Base-by-base conservation (phyloP, 2,329 filamentous ascomycete species). In the Didymella lethalis region DNA sequence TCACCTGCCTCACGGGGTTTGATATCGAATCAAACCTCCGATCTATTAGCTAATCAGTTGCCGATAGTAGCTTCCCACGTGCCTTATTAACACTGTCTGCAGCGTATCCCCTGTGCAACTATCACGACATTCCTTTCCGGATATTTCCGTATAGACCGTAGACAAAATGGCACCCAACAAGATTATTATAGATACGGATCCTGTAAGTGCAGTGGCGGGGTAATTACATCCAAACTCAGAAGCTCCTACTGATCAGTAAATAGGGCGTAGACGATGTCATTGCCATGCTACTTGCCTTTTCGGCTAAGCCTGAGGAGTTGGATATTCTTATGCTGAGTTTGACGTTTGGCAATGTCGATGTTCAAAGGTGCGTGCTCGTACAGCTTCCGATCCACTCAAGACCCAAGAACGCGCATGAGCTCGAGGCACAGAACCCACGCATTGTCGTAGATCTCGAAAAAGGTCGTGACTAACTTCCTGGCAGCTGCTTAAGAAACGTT, bases 141-240 rank as follows among this genome's bases (percentile, higher is more conserved):
- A 31, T 40, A 36, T 44, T 38, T 20, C 46, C 1, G 34, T 45
- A 45, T 45, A 32, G 34, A 48, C 47, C 40, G 26, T 34, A 55
- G 31, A 49, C 29, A 75, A 49, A 12, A 82, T 82, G 79, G 72
- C 78, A 2, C 76, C 78, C 4, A 78, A 78, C 47, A 80, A 90
- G 71, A 89, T 99, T 67, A 97, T 99, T 70, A 95, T 99, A 71
- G 95, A 99, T 75, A 98, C 94, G 2, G 95, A 98, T 75, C 94
- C 94, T 80, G 93, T 91, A 82, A 66, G 76, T 68, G 31, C 36
- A 3, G 4, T 43, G 26, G 64, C 53, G 64, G 62, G 64, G 65
- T 49, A 58, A 31, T 28, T 41, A 10, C 12, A 23, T 10, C 10
- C 16, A 34, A 44, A 4, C 20, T n/a, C 31, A 28, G 25, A 29